Percentiles rank a stretch among this genome's conserved stretches.
Evolutionary conservation across 176 grass and related monocot species (phyloP).

Genomic region (Cenchrus americanus): DNA sequence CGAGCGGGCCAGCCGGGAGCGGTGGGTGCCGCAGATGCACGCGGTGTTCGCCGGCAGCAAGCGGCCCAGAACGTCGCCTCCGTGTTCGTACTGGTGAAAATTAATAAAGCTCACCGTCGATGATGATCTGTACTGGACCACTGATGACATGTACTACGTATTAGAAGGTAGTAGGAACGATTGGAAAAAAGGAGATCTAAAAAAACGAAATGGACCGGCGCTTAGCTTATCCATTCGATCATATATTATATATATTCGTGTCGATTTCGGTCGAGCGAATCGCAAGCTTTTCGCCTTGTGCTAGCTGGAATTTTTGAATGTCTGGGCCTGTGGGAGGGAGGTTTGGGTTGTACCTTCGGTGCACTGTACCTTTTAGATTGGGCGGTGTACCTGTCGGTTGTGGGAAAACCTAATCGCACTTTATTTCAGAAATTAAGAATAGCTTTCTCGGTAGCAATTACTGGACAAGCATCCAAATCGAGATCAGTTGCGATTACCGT

Average conservation of each 20-base stretch:
- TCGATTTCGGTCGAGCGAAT: not conserved
- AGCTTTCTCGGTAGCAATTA: no score
- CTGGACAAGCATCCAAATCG: no score
- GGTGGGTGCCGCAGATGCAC: constrained; percentile 66
- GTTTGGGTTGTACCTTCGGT: no score
- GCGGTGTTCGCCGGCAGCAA: constrained; percentile 50
- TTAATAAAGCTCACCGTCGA: constrained; percentile 38
- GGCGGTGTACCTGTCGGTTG: no score
- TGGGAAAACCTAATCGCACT: no score
- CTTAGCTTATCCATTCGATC: not conserved
- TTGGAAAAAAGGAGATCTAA: not conserved
- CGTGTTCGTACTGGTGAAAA: constrained; percentile 58
- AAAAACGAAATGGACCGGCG: not conserved
- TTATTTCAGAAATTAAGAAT: no score
- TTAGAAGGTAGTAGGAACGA: constrained; percentile 18
- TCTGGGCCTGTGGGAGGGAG: no score
- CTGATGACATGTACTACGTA: not conserved
- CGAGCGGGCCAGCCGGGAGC: constrained; percentile 40
- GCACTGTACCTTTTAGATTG: no score
- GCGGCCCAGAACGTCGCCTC: constrained; percentile 48
- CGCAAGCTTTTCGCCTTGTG: no score
- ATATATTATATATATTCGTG: no score
- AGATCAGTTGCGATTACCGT: no score
- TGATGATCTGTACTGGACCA: not conserved
- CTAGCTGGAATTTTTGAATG: no score